These are phyloP conservation scores for Rhamnella rubrinervis DNA, from an alignment of 331 rosid species.

Conservation along the genomic window DNA sequence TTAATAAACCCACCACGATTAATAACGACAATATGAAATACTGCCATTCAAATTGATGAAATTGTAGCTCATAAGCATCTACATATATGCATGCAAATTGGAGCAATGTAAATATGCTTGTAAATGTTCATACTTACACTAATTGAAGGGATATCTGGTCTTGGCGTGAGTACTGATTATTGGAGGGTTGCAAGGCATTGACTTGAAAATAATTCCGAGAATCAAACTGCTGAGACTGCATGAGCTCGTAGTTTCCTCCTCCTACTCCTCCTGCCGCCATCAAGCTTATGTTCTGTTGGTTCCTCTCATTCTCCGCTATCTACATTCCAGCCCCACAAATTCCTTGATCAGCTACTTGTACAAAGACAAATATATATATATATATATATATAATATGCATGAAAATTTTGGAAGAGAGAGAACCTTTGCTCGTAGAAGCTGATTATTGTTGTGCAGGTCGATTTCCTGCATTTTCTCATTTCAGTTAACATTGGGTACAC, in stretches of 20 bases:
- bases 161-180: slow-evolving; percentile 61
- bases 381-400: background rate
- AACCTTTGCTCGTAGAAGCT: slow-evolving; percentile 92
- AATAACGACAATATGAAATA: too few relatives aligned
- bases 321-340: slow-evolving; percentile 22
- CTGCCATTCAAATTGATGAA: too few relatives aligned
- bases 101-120: too few relatives aligned
- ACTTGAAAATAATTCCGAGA: slow-evolving; percentile 84
- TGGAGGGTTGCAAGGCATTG: slow-evolving; percentile 67
- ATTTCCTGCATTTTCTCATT: slow-evolving; percentile 56
- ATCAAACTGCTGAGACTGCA: slow-evolving; percentile 65
- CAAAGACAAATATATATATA: background rate
- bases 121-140: slow-evolving; percentile 39
- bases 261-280: slow-evolving; percentile 52
- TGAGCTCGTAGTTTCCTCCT: slow-evolving; percentile 51
- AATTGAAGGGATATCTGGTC: slow-evolving; percentile 84
- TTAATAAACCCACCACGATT: too few relatives aligned
- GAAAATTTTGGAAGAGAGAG: background rate
- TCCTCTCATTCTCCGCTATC: slow-evolving; percentile 93
- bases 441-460: slow-evolving; percentile 90
- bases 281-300: slow-evolving; percentile 51
- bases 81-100: too few relatives aligned
- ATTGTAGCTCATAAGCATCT: too few relatives aligned
- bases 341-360: background rate
- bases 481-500: too few relatives aligned